These are phyloP conservation scores for Caryopteris hybrid DNA, from an alignment of 305 asterid genomes.

Conservation along the genomic window DNA sequence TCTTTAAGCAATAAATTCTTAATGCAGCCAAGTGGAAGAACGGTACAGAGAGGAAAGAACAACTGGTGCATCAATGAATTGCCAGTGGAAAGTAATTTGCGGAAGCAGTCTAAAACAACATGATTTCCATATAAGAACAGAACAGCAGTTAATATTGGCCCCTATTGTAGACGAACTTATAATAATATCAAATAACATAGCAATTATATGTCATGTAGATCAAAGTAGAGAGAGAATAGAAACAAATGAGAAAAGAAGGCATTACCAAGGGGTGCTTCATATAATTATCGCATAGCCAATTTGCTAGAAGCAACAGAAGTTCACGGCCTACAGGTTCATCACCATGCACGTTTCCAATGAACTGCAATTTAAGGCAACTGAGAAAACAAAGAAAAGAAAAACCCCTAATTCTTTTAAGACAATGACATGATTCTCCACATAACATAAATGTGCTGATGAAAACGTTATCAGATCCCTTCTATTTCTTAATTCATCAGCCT, in stretches of 20 bases:
- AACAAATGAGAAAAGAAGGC: background rate
- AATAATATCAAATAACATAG: background rate
- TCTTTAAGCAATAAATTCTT: background rate
- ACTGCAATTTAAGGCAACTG: constrained; percentile 51
- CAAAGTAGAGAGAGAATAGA: background rate
- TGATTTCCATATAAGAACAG: background rate
- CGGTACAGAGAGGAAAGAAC: background rate
- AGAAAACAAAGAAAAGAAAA: constrained; percentile 8
- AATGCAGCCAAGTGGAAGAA: background rate
- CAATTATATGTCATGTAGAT: no score
- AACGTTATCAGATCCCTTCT: background rate
- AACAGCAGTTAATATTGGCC: background rate
- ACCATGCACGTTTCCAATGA: constrained; percentile 94
- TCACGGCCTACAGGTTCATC: constrained; percentile 99
- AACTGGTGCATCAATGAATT: background rate
- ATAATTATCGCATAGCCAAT: constrained; percentile 89
- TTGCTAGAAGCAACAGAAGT: constrained; percentile 75
- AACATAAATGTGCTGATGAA: background rate
- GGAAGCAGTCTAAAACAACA: background rate
- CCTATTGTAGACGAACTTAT: background rate
- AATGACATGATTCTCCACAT: background rate
- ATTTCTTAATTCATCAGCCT: background rate
- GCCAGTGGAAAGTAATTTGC: background rate
- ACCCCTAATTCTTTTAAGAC: background rate
- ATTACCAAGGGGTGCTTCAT: constrained; percentile 84